Conservation (phyloP, 78 protist genomes). For the Neovahlkampfia damariscottae region DNA sequence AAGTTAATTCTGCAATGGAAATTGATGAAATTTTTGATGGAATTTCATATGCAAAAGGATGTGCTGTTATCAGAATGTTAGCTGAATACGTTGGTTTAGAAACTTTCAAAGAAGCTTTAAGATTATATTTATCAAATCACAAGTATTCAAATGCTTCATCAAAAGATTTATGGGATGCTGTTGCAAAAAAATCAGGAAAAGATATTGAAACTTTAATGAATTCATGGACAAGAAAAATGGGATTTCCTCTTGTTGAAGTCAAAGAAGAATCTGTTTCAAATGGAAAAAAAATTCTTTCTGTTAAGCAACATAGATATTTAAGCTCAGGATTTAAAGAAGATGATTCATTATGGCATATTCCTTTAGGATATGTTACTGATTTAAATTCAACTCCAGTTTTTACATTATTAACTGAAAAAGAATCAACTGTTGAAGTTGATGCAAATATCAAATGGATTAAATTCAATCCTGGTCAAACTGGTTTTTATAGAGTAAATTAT, state of each 20-base stretch:
- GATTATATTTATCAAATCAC: slow-evolving; percentile 32
- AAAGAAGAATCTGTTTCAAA: neutral
- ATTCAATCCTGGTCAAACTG: slow-evolving; percentile 59
- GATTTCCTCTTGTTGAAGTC: neutral
- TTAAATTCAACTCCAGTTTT: neutral
- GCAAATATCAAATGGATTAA: slow-evolving; percentile 43
- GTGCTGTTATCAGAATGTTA: slow-evolving; percentile 65
- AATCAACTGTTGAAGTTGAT: neutral
- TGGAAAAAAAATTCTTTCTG: neutral
- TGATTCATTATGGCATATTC: neutral
- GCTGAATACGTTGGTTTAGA: slow-evolving; percentile 50
- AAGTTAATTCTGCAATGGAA: slow-evolving; percentile 36
- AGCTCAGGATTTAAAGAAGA: slow-evolving; percentile 1
- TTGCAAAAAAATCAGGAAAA: neutral
- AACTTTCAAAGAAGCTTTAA: slow-evolving; percentile 61
- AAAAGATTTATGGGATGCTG: slow-evolving; percentile 23
- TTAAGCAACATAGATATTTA: slow-evolving; percentile 14
- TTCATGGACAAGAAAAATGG: neutral
- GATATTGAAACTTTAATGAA: neutral
- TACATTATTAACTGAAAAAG: neutral
- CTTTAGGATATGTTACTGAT: neutral
- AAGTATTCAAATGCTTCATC: slow-evolving; percentile 32
- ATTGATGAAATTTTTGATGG: slow-evolving; percentile 80
- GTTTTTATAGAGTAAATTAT: slow-evolving; percentile 62
- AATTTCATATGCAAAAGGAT: slow-evolving; percentile 56